Conservation (phyloP, 768 basidiomycete genomes). For the Lenzites betulinus region DNA sequence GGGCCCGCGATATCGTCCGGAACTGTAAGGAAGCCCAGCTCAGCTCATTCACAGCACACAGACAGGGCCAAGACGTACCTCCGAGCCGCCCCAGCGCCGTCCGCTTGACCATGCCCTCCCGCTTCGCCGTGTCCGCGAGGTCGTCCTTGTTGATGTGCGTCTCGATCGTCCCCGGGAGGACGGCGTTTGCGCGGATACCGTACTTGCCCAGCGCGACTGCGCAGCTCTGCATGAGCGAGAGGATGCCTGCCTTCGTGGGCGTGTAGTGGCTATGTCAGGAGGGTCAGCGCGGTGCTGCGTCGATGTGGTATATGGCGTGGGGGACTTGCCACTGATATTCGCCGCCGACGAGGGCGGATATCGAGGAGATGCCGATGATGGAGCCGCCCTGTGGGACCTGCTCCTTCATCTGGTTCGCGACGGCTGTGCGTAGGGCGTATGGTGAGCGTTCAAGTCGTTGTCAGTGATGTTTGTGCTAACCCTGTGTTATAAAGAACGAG, state of each 20-base stretch:
- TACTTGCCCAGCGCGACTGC: conserved; percentile 78
- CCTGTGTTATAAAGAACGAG: conserved; percentile 70
- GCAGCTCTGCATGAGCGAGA: conserved; percentile 78
- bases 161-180: conserved; percentile 76
- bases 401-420: conserved; percentile 72
- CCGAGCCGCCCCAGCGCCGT: conserved; percentile 71
- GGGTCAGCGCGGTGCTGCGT: background rate
- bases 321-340: conserved; percentile 59
- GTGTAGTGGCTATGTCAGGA: conserved; percentile 59
- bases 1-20: conserved; percentile 78
- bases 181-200: conserved; percentile 69
- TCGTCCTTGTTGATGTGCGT: conserved; percentile 82
- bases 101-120: conserved; percentile 62
- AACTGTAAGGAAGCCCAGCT: conserved; percentile 31
- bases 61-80: conserved; percentile 36
- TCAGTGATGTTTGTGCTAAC: conserved; percentile 30
- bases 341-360: conserved; percentile 78
- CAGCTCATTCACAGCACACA: background rate
- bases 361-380: conserved; percentile 77
- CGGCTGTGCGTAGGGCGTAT: conserved; percentile 42
- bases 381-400: conserved; percentile 72
- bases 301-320: background rate
- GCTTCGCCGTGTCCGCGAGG: conserved; percentile 57
- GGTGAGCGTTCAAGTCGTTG: background rate
- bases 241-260: conserved; percentile 78